Evolutionary conservation across 2,329 filamentous ascomycete species (phyloP).

Genomic region (Dothiorella sarmentorum): DNA sequence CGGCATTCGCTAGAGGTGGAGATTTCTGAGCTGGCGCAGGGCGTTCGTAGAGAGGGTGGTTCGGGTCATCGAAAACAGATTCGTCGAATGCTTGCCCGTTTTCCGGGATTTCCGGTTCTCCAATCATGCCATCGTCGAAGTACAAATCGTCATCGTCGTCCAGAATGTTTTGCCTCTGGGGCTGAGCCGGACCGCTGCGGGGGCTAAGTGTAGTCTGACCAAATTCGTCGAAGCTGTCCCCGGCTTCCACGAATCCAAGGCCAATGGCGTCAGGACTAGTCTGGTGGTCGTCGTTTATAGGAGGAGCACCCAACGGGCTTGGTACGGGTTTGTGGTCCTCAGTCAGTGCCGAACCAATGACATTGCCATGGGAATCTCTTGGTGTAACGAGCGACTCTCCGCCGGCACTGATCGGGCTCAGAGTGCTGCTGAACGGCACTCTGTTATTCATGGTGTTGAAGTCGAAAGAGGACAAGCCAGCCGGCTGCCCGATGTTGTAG

Average conservation of each 20-base stretch:
- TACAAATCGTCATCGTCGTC: constrained; percentile 57
- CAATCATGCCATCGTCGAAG: constrained; percentile 63
- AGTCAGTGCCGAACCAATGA: constrained; percentile 1
- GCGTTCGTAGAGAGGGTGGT: constrained; percentile 50
- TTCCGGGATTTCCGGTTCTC: constrained; percentile 45
- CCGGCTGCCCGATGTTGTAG: constrained; percentile 21
- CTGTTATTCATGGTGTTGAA: constrained; percentile 28
- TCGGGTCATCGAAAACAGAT: constrained; percentile 63
- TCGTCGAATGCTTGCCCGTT: constrained; percentile 65
- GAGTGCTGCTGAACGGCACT: constrained; percentile 21
- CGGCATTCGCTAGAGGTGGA: neutral
- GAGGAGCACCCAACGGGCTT: constrained; percentile 7
- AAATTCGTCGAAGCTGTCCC: constrained; percentile 17
- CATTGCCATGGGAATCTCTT: constrained; percentile 1
- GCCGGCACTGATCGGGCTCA: constrained; percentile 26
- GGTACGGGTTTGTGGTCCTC: constrained; percentile 1
- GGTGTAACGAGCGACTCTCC: constrained; percentile 15
- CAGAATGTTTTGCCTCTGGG: neutral
- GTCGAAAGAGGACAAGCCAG: constrained; percentile 32
- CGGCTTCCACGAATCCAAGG: constrained; percentile 22
- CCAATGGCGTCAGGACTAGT: constrained; percentile 22
- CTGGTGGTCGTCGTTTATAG: neutral
- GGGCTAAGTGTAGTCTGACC: constrained; percentile 17
- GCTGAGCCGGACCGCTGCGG: constrained; percentile 17
- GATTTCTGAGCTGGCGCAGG: constrained; percentile 3